Evolutionary conservation across 805 yeast species (phyloP), one percentile per base, ranked within the genome.

Genomic region (Teunomyces barrocoloradensis): DNA sequence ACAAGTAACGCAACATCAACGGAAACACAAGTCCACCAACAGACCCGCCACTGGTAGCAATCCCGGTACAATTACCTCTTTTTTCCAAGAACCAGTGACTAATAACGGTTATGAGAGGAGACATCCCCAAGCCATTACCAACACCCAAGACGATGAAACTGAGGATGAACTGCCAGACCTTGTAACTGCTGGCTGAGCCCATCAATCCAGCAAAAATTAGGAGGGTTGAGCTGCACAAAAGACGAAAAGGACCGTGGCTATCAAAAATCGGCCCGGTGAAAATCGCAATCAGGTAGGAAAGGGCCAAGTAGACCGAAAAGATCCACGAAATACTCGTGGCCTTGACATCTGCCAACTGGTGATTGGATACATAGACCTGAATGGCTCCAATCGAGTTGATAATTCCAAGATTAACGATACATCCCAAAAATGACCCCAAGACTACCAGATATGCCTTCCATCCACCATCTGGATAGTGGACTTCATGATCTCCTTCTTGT

Each of bases 181-280:
- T 56, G 1, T 65, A 68, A 57, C 85, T 75, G 48, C 69, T 74
- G n/a, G 84, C 85, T 18, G 80, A 69, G 1, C 82, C 81, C 61
- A 85, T 66, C 17, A 83, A 61, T 0, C 85, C 85, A 4, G 63
- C 65, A 44, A 75, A 73, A 4, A 74, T 66, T 10, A 79, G 56
- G 0, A 66, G 35, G 0, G 80, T 63, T 1, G 84, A 78, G 9
- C 65, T 49, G 5, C 68, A 48, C 52, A 82, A 56, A 1, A 81
- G 73, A 6, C 53, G 44, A 37, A 65, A 67, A 4, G 82, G 70
- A 4, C 91, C 91, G 46, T 75, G 75, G 45, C 78, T 65, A 59
- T 86, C 91, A 59, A 85, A 86, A 23, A 81, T 66, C 7, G 82
- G 78, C 1, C 87, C 90, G 7, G 78, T 71, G 23, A 81, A 61